Conservation (phyloP, 495 filamentous ascomycete species). For the Lineolata rhizophorae region DNA sequence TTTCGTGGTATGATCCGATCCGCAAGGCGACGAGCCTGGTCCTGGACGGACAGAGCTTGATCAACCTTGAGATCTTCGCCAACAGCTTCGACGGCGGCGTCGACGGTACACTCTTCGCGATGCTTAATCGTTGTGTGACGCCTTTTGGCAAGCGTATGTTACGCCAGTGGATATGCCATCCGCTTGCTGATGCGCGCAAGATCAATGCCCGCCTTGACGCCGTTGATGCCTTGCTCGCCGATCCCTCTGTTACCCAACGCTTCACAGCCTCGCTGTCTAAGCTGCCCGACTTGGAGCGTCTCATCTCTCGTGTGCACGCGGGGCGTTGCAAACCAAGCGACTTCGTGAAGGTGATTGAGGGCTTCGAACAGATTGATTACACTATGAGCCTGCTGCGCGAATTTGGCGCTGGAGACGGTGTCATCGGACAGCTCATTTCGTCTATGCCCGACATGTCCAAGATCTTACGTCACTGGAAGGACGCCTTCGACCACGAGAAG, state of each 20-base stretch:
- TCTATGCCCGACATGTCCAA: slow-evolving; percentile 66
- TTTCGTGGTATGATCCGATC: slow-evolving; percentile 83
- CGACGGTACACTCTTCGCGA: slow-evolving; percentile 70
- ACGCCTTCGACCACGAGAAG: slow-evolving; percentile 70
- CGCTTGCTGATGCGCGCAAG: slow-evolving; percentile 58
- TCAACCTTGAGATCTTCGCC: slow-evolving; percentile 91
- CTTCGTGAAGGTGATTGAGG: slow-evolving; percentile 85
- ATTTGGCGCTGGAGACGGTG: slow-evolving; percentile 47
- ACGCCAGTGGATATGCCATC: slow-evolving; percentile 95
- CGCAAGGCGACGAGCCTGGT: slow-evolving; percentile 81
- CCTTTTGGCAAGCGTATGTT: slow-evolving; percentile 95
- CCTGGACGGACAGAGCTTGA: slow-evolving; percentile 86
- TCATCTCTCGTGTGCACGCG: slow-evolving; percentile 90
- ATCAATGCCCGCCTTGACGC: slow-evolving; percentile 95
- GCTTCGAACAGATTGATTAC: slow-evolving; percentile 92
- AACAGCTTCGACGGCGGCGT: slow-evolving; percentile 76
- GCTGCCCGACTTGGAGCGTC: slow-evolving; percentile 82
- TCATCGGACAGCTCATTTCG: slow-evolving; percentile 63
- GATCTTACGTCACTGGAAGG: slow-evolving; percentile 68
- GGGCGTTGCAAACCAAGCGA: slow-evolving; percentile 70
- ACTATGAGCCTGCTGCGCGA: slow-evolving; percentile 57
- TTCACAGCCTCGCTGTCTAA: slow-evolving; percentile 70
- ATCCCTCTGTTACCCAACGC: slow-evolving; percentile 51
- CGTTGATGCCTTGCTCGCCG: slow-evolving; percentile 77
- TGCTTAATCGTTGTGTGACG: slow-evolving; percentile 86